Evolutionary conservation across 345 rosid genomes (phyloP).

Genomic region (Garcia nutans): DNA sequence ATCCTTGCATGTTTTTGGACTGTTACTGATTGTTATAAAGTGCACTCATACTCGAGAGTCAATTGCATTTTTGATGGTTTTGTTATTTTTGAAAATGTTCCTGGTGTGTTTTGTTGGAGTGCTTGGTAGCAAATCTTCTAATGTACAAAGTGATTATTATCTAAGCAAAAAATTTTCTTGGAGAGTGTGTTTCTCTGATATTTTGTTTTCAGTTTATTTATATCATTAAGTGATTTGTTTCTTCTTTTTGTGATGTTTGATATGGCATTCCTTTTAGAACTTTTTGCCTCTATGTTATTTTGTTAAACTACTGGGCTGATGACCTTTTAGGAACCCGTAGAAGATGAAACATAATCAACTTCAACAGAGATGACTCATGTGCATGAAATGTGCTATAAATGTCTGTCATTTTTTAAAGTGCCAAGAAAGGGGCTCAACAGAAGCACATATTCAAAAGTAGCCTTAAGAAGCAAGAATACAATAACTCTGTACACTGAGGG

Average conservation of each 20-base stretch:
- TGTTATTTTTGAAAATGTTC: neutral
- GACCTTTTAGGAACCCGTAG: neutral
- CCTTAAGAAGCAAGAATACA: neutral
- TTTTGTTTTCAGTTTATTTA: neutral
- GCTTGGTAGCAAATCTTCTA: neutral
- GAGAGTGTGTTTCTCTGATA: neutral
- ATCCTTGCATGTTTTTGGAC: neutral
- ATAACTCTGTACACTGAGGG: neutral
- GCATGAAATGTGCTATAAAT: neutral
- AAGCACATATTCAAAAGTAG: neutral
- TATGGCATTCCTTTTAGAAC: neutral
- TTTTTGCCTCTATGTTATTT: neutral
- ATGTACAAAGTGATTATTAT: neutral
- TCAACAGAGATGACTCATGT: neutral
- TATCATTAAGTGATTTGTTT: neutral
- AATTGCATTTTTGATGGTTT: neutral
- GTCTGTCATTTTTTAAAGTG: neutral
- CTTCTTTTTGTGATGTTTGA: neutral
- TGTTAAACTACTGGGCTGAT: neutral
- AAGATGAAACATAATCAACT: neutral
- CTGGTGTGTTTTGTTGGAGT: neutral
- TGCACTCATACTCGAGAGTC: neutral
- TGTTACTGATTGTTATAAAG: neutral
- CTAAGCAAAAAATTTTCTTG: no score
- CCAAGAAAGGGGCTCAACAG: neutral